phyloP scores from a whole-genome alignment of 148 eudicot species.

The Talinum fruticosum region DNA sequence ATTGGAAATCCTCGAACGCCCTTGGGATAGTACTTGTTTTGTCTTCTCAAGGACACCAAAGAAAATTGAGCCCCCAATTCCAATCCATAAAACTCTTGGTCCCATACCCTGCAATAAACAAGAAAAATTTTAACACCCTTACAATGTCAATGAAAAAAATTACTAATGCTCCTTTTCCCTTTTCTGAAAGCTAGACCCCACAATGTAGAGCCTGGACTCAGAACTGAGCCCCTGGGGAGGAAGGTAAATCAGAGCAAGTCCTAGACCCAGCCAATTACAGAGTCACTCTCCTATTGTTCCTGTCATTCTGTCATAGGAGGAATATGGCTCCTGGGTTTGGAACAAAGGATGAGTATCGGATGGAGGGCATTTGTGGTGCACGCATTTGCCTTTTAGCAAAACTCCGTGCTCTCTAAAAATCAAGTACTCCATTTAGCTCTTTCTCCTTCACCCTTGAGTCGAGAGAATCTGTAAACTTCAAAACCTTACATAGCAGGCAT shows the following conservation, averaged over 20 bases:
- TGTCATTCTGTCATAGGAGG: background rate
- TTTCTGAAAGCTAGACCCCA: background rate
- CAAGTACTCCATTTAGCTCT: no score
- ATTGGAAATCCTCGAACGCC: conserved; percentile 22
- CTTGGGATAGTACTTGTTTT: conserved; percentile 51
- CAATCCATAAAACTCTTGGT: conserved; percentile 84
- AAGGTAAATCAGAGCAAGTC: no score
- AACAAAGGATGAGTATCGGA: no score
- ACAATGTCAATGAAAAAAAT: background rate
- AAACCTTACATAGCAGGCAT: no score
- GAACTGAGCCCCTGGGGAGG: no score
- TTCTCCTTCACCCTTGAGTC: no score
- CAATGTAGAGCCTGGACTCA: background rate
- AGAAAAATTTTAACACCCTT: background rate
- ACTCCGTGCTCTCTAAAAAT: no score
- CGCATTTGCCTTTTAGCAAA: no score
- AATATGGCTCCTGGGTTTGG: background rate
- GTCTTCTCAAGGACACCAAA: conserved; percentile 82
- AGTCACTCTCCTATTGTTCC: no score
- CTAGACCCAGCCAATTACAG: no score
- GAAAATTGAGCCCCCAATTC: conserved; percentile 83
- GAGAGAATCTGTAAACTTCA: no score
- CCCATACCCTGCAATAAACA: conserved; percentile 66
- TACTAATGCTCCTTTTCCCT: background rate
- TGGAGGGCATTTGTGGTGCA: no score